Evolutionary conservation across 176 grass and related monocot genomes (phyloP).

Genomic region (Paspalum vaginatum): DNA sequence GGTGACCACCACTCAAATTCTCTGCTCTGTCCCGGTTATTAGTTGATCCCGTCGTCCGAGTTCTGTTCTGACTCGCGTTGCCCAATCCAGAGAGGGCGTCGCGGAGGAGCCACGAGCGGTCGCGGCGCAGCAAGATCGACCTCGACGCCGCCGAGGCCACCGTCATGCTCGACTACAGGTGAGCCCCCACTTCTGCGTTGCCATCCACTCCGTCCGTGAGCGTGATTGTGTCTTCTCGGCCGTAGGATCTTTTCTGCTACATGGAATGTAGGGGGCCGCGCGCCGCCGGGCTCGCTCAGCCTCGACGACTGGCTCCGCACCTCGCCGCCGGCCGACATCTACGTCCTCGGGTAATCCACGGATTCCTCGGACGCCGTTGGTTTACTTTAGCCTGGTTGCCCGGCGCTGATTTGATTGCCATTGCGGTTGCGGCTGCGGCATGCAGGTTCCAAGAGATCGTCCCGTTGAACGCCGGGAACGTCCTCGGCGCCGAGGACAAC

Average conservation of each 20-base stretch:
- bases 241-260: slow-evolving; percentile 88
- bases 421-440: not conserved
- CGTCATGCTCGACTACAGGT: slow-evolving; percentile 85
- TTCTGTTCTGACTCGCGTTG: slow-evolving; percentile 21
- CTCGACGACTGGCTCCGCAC: slow-evolving; percentile 95
- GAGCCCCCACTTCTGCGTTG: not conserved
- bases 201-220: not conserved
- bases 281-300: slow-evolving; percentile 68
- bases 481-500: slow-evolving; percentile 89
- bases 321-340: slow-evolving; percentile 92
- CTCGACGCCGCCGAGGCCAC: slow-evolving; percentile 92
- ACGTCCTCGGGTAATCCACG: slow-evolving; percentile 72
- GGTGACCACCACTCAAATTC: slow-evolving; percentile 31
- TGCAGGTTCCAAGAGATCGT: slow-evolving; percentile 89
- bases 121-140: slow-evolving; percentile 87
- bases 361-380: not conserved
- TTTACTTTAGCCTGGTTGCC: not conserved
- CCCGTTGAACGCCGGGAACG: slow-evolving; percentile 86
- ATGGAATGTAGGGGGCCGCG: slow-evolving; percentile 89
- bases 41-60: not conserved
- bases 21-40: not conserved
- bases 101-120: slow-evolving; percentile 63
- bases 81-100: slow-evolving; percentile 54
- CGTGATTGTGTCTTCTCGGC: not conserved
- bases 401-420: not conserved